These are phyloP conservation scores for Chlorella sorokiniana DNA, from an alignment of 139 green algal species.

Conservation along the genomic window DNA sequence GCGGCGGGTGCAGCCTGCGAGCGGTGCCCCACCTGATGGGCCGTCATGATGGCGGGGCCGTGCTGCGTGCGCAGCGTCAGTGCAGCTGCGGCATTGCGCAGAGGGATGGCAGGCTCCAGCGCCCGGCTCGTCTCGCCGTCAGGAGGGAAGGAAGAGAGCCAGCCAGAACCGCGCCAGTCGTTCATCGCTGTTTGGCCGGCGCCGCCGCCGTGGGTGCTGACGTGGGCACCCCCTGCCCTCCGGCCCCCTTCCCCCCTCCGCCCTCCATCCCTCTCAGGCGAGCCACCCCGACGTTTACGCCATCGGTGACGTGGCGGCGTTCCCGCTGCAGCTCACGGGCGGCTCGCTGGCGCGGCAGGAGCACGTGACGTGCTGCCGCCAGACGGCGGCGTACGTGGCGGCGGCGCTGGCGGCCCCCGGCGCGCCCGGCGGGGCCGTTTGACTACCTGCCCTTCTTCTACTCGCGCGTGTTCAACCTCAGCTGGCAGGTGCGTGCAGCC, in stretches of 20 bases:
- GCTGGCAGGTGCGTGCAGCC: slow-evolving; percentile 65
- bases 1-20: not conserved
- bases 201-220: not conserved
- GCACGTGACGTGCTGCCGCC: slow-evolving; percentile 77
- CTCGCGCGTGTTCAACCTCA: slow-evolving; percentile 84
- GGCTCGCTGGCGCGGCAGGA: slow-evolving; percentile 74
- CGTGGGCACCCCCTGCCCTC: not conserved
- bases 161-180: no score
- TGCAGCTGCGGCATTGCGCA: no score
- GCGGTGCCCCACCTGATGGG: no score
- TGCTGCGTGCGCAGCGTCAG: no score
- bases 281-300: slow-evolving; percentile 82
- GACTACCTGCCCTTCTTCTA: slow-evolving; percentile 98
- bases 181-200: no score
- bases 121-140: no score
- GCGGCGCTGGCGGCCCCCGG: slow-evolving; percentile 31
- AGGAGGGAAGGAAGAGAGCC: no score
- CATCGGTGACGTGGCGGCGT: slow-evolving; percentile 90
- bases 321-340: slow-evolving; percentile 71
- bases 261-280: slow-evolving; percentile 42
- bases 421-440: slow-evolving; percentile 70
- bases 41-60: no score
- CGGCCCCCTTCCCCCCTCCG: not conserved
- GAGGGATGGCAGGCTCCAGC: no score
- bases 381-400: slow-evolving; percentile 37